phyloP scores from a whole-genome alignment of 148 eudicot genomes.

The Limonium bicolor region DNA sequence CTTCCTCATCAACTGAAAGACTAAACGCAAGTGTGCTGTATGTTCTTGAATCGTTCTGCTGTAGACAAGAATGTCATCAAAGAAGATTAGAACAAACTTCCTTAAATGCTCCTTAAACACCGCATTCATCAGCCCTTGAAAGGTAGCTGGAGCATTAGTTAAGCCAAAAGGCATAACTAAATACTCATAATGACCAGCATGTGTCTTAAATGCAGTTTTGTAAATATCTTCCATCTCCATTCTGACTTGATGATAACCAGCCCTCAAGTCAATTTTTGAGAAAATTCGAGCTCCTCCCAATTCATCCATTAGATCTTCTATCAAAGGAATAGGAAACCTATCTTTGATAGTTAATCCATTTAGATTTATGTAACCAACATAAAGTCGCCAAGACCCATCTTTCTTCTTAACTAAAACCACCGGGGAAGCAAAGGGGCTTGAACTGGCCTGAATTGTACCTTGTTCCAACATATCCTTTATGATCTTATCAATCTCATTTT shows the following conservation, averaged over 20 bases:
- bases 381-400: neutral
- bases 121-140: no score
- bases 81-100: neutral
- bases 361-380: neutral
- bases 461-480: neutral
- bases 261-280: constrained; percentile 3
- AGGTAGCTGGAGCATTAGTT: constrained; percentile 9
- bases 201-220: constrained; percentile 2
- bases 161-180: constrained; percentile 11
- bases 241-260: neutral
- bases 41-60: neutral
- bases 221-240: neutral
- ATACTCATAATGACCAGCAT: constrained; percentile 4
- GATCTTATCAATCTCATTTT: neutral
- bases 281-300: neutral
- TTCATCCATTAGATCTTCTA: constrained; percentile 7
- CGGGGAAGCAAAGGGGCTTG: constrained; percentile 1
- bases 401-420: constrained; percentile 7
- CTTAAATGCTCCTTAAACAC: neutral
- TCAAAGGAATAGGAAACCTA: neutral
- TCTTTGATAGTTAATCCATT: neutral
- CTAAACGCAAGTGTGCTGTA: neutral
- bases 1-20: neutral
- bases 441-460: constrained; percentile 1
- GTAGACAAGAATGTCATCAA: constrained; percentile 7